These are phyloP conservation scores for Ramichloridium luteum DNA, from an alignment of 2,329 filamentous ascomycete species.

Conservation along the genomic window DNA sequence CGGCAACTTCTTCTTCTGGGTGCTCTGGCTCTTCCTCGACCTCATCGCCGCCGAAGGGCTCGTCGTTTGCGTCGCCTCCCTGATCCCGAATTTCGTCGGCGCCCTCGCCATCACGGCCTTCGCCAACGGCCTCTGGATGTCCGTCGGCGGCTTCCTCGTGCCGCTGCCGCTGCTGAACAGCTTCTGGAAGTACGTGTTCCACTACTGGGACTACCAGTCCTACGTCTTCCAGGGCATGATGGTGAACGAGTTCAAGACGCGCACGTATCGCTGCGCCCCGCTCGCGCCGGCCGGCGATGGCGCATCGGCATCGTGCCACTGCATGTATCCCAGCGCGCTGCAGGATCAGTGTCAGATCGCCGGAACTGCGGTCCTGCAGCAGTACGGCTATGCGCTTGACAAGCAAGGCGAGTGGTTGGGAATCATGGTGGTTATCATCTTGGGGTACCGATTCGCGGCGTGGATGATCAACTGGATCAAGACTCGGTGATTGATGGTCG, in stretches of 20 bases:
- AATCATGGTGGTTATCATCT: conserved; percentile 60
- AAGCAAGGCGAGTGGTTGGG: conserved; percentile 55
- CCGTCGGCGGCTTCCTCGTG: conserved; percentile 71
- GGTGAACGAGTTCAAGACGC: conserved; percentile 66
- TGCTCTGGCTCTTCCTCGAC: conserved; percentile 78
- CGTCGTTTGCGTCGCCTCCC: conserved; percentile 60
- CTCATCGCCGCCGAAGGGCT: conserved; percentile 70
- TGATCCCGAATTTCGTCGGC: conserved; percentile 71
- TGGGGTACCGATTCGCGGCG: conserved; percentile 55
- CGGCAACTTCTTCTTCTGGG: conserved; percentile 60
- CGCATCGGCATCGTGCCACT: conserved; percentile 40
- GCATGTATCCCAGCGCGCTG: conserved; percentile 55
- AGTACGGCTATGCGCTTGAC: conserved; percentile 54
- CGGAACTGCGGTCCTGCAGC: conserved; percentile 53
- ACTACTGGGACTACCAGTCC: conserved; percentile 77
- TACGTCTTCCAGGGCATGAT: conserved; percentile 91
- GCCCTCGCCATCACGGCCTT: conserved; percentile 70
- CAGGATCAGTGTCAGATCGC: conserved; percentile 52
- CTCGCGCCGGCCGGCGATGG: conserved; percentile 1
- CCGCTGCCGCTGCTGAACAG: conserved; percentile 58
- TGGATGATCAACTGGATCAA: conserved; percentile 41
- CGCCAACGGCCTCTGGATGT: conserved; percentile 84
- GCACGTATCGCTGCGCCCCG: conserved; percentile 47
- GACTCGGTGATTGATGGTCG: too few relatives aligned
- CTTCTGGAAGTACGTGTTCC: conserved; percentile 79